Percentiles rank a stretch among this genome's conserved stretches.
These are phyloP conservation scores for Neltuma alba DNA, from an alignment of 306 rosid genomes.

Conservation along the genomic window DNA sequence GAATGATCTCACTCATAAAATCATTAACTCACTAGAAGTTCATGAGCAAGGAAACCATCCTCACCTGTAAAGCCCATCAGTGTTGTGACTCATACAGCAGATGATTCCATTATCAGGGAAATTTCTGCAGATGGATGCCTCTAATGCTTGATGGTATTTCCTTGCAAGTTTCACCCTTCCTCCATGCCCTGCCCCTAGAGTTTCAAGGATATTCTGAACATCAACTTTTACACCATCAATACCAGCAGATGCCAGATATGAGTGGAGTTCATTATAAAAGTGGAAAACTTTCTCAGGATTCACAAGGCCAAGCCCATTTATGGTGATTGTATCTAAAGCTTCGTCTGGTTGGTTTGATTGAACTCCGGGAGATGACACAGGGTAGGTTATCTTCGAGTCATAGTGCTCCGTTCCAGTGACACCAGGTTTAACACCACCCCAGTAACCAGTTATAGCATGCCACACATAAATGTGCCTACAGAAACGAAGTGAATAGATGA, in stretches of 20 bases:
- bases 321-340: conserved; percentile 59
- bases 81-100: conserved; percentile 80
- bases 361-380: conserved; percentile 65
- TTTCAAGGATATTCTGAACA: conserved; percentile 71
- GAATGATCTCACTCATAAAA: background rate
- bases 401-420: conserved; percentile 65
- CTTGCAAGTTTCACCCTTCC: conserved; percentile 70
- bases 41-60: background rate
- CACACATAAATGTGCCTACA: conserved; percentile 62
- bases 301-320: conserved; percentile 73
- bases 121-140: conserved; percentile 65
- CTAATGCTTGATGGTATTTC: conserved; percentile 69
- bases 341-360: conserved; percentile 67
- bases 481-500: background rate
- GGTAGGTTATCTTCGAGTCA: conserved; percentile 63
- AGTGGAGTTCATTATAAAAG: conserved; percentile 70
- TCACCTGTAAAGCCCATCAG: conserved; percentile 64
- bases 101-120: conserved; percentile 73
- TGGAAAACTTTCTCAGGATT: conserved; percentile 64
- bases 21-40: background rate
- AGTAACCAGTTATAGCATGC: conserved; percentile 78
- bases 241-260: conserved; percentile 71
- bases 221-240: conserved; percentile 78
- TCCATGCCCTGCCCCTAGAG: conserved; percentile 73
- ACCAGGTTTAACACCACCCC: conserved; percentile 79